Percentiles rank a stretch among this genome's conserved stretches.
phyloP scores from a whole-genome alignment of 768 basidiomycete genomes.

The Candolleomyces efflorescens region DNA sequence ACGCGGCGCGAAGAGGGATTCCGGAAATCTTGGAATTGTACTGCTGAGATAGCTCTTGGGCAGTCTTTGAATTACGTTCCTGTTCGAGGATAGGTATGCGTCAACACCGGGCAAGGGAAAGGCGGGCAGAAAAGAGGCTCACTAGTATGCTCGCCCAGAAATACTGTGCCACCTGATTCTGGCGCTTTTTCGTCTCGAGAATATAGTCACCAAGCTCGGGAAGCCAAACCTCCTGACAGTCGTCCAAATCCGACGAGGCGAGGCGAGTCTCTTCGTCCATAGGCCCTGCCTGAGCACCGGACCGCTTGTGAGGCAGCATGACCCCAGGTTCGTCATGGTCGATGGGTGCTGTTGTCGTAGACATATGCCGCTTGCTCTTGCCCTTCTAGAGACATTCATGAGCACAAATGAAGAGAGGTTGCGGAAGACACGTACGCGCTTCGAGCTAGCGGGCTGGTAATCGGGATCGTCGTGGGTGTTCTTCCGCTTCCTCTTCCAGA shows the following conservation, averaged over 20 bases:
- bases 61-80: slow-evolving; percentile 68
- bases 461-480: slow-evolving; percentile 48
- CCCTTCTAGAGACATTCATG: slow-evolving; percentile 20
- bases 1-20: slow-evolving; percentile 35
- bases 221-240: slow-evolving; percentile 74
- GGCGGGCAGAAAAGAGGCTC: slow-evolving; percentile 19
- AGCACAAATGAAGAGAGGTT: slow-evolving; percentile 10
- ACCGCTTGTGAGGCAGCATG: slow-evolving; percentile 17
- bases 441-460: slow-evolving; percentile 41
- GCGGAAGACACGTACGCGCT: slow-evolving; percentile 47
- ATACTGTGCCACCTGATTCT: slow-evolving; percentile 68
- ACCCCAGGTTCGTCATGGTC: slow-evolving; percentile 17
- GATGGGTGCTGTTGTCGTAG: slow-evolving; percentile 21
- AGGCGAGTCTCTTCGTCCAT: slow-evolving; percentile 42
- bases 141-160: slow-evolving; percentile 69
- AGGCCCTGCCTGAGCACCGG: slow-evolving; percentile 16
- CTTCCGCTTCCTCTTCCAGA: slow-evolving; percentile 46
- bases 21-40: slow-evolving; percentile 50
- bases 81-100: slow-evolving; percentile 23
- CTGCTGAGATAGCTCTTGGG: slow-evolving; percentile 52
- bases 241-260: slow-evolving; percentile 76
- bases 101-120: neutral
- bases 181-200: slow-evolving; percentile 67
- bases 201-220: slow-evolving; percentile 66
- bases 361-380: slow-evolving; percentile 25